phyloP scores from a whole-genome alignment of 768 basidiomycete genomes.

The Rhizopogon vulgaris region DNA sequence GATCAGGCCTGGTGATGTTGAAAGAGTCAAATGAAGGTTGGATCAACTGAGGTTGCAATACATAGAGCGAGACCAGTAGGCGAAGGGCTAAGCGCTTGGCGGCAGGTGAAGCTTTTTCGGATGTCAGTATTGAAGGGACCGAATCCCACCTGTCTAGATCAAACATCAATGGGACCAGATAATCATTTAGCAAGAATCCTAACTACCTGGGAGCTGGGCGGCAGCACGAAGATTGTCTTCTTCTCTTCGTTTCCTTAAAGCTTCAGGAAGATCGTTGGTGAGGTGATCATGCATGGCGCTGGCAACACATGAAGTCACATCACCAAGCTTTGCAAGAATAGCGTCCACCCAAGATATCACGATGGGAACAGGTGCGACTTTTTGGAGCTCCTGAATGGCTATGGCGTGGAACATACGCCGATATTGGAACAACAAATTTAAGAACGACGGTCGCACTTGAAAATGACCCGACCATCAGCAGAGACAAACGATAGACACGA shows the following conservation, averaged over 20 bases:
- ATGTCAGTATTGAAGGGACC: constrained; percentile 39
- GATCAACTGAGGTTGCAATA: constrained; percentile 42
- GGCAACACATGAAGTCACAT: constrained; percentile 27
- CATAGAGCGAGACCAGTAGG: constrained; percentile 48
- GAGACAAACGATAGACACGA: neutral
- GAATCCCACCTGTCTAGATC: constrained; percentile 48
- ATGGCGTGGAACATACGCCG: constrained; percentile 43
- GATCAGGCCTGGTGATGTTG: neutral
- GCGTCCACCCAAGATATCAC: constrained; percentile 65
- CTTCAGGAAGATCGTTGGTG: constrained; percentile 17
- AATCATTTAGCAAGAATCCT: neutral
- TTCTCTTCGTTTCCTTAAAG: constrained; percentile 35
- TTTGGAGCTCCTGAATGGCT: constrained; percentile 27
- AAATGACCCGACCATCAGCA: constrained; percentile 3
- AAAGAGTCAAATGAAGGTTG: neutral
- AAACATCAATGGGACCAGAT: constrained; percentile 6
- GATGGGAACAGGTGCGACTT: constrained; percentile 19
- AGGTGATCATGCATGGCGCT: constrained; percentile 13
- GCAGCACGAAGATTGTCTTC: constrained; percentile 53
- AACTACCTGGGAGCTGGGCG: constrained; percentile 59
- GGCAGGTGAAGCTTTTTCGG: constrained; percentile 49
- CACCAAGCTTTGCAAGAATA: constrained; percentile 47
- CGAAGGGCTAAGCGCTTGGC: constrained; percentile 53
- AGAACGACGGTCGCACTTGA: constrained; percentile 26
- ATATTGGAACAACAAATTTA: constrained; percentile 43